Conservation (phyloP, 768 basidiomycete species). For the Rubroboletus pulcherrimus region DNA sequence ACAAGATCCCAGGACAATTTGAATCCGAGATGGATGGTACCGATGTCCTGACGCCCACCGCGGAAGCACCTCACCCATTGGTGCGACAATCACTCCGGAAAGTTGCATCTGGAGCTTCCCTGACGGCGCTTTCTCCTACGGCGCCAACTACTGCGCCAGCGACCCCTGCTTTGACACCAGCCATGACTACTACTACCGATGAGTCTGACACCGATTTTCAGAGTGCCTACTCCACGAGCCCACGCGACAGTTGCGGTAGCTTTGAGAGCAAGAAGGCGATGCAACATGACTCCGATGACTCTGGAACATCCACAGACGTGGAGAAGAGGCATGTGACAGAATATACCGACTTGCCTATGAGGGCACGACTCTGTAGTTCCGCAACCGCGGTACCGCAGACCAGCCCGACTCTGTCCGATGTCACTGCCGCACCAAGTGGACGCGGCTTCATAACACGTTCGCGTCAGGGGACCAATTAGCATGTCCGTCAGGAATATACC, state of each 20-base stretch:
- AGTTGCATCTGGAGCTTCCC: constrained; percentile 31
- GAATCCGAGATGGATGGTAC: constrained; percentile 32
- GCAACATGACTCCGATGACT: constrained; percentile 29
- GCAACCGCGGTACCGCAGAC: constrained; percentile 47
- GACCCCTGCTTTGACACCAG: constrained; percentile 34
- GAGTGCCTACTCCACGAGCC: constrained; percentile 78
- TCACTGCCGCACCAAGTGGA: constrained; percentile 30
- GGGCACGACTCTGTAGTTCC: constrained; percentile 55
- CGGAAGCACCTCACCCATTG: constrained; percentile 23
- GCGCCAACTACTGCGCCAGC: constrained; percentile 27
- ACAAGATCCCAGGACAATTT: constrained; percentile 38
- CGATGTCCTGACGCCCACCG: constrained; percentile 27
- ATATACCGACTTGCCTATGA: constrained; percentile 36
- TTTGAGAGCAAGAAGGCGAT: constrained; percentile 29
- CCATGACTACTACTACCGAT: constrained; percentile 47
- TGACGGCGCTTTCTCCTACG: constrained; percentile 24
- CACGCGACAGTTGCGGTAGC: constrained; percentile 61
- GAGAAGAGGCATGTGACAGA: constrained; percentile 29
- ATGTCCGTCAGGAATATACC: constrained; percentile 30
- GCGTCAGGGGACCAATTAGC: constrained; percentile 17
- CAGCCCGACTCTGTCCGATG: constrained; percentile 40
- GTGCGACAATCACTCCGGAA: constrained; percentile 28
- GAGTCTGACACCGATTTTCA: constrained; percentile 86
- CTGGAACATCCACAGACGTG: constrained; percentile 30
- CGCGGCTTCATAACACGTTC: constrained; percentile 22